phyloP scores from a whole-genome alignment of 2,329 filamentous ascomycete genomes.

The Coniochaeta sp. region DNA sequence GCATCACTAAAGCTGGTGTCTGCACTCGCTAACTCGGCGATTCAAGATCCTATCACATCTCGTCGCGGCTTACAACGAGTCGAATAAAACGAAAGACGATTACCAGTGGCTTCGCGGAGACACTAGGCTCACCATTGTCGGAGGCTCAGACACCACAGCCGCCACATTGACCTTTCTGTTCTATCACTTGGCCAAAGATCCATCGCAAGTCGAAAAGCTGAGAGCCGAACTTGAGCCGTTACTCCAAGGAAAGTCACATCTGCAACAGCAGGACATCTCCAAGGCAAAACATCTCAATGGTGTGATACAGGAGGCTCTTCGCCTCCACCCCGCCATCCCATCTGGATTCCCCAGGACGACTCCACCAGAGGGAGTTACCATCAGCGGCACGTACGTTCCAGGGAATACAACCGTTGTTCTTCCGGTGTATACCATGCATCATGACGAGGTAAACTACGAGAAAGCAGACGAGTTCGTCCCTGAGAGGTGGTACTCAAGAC shows the following conservation, averaged over 20 bases:
- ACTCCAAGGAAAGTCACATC: neutral
- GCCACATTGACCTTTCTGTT: neutral
- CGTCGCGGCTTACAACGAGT: constrained; percentile 3
- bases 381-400: neutral
- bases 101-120: constrained; percentile 3
- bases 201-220: constrained; percentile 1
- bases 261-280: neutral
- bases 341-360: neutral
- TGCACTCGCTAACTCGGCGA: too few species aligned
- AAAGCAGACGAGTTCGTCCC: neutral
- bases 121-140: neutral
- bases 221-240: constrained; percentile 2
- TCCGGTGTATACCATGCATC: constrained; percentile 2
- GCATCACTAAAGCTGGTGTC: too few species aligned
- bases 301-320: constrained; percentile 5
- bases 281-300: constrained; percentile 3
- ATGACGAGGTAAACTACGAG: constrained; percentile 1
- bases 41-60: constrained; percentile 1
- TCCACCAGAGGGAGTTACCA: constrained; percentile 4
- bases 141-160: constrained; percentile 5
- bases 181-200: constrained; percentile 6
- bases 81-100: neutral
- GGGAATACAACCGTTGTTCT: neutral
- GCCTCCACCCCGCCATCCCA: constrained; percentile 6
- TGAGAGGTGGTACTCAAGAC: constrained; percentile 4